These are phyloP conservation scores for Byssothecium circinans DNA, from an alignment of 2,329 filamentous ascomycete genomes.

Conservation along the genomic window DNA sequence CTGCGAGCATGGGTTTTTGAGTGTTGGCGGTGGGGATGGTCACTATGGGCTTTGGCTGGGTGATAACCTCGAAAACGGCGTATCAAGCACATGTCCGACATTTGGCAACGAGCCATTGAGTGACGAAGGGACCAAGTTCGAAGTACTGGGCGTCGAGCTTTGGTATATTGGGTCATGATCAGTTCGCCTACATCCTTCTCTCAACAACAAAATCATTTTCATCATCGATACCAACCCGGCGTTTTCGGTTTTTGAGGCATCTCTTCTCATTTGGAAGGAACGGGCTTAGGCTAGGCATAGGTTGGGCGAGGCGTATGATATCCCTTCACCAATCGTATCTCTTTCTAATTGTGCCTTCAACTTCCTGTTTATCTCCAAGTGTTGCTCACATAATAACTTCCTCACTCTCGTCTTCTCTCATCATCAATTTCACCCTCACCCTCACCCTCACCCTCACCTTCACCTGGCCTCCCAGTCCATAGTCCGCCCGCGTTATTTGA, in stretches of 20 bases:
- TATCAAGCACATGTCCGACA: slow-evolving; percentile 82
- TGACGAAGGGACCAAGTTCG: slow-evolving; percentile 90
- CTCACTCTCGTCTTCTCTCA: no score
- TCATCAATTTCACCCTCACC: background rate
- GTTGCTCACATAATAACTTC: no score
- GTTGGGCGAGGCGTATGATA: background rate
- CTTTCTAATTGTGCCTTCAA: background rate
- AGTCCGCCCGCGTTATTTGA: no score
- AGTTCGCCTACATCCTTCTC: background rate
- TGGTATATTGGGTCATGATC: slow-evolving; percentile 75
- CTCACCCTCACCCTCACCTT: slow-evolving; percentile 1
- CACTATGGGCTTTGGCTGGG: slow-evolving; percentile 94
- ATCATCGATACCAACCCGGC: background rate
- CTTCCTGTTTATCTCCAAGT: no score
- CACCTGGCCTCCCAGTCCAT: no score
- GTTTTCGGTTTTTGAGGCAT: background rate
- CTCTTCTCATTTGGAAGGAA: background rate
- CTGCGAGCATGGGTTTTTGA: slow-evolving; percentile 82
- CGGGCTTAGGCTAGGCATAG: background rate
- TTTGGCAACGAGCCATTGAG: slow-evolving; percentile 95
- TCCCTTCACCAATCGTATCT: background rate
- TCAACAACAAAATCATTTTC: background rate
- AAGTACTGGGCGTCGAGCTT: slow-evolving; percentile 84
- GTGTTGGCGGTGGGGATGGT: slow-evolving; percentile 85
- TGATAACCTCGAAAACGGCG: slow-evolving; percentile 77